Evolutionary conservation across 169 alveolate species (phyloP).

Genomic region (Fabrea salina): DNA sequence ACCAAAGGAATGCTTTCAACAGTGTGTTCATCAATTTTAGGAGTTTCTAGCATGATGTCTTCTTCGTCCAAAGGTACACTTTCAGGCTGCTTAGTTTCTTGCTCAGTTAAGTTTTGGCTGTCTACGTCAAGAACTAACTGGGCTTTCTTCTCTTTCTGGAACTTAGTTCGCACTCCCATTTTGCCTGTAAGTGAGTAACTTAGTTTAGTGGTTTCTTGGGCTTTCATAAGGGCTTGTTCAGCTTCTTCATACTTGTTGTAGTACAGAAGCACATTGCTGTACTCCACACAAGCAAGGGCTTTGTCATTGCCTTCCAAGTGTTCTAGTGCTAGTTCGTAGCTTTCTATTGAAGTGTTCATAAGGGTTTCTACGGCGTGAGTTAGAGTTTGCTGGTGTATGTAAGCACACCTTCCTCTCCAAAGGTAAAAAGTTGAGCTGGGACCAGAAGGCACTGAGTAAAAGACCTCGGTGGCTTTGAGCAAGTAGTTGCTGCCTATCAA

Average conservation of each 20-base stretch:
- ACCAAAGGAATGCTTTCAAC: slow-evolving; percentile 46
- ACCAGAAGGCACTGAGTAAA: neutral
- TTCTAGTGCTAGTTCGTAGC: neutral
- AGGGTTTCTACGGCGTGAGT: slow-evolving; percentile 19
- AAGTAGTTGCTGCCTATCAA: neutral
- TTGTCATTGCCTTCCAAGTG: neutral
- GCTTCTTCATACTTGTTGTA: neutral
- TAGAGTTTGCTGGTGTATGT: slow-evolving; percentile 5
- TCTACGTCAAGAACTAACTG: slow-evolving; percentile 74
- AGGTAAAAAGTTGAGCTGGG: neutral
- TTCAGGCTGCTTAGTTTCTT: neutral
- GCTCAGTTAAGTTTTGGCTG: slow-evolving; percentile 23
- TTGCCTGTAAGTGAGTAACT: slow-evolving; percentile 73
- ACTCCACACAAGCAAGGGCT: neutral
- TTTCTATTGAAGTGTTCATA: neutral
- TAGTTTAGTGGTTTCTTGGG: slow-evolving; percentile 41
- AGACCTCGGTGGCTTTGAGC: neutral
- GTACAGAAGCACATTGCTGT: neutral
- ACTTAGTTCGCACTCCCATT: slow-evolving; percentile 78
- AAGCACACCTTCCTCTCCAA: slow-evolving; percentile 19
- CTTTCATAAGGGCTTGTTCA: neutral
- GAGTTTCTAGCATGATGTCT: slow-evolving; percentile 45
- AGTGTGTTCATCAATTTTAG: slow-evolving; percentile 42
- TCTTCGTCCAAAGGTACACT: slow-evolving; percentile 45
- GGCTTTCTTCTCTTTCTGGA: slow-evolving; percentile 73